Conservation (phyloP, 805 yeast species). For the Zygosaccharomyces kombuchaensis region DNA sequence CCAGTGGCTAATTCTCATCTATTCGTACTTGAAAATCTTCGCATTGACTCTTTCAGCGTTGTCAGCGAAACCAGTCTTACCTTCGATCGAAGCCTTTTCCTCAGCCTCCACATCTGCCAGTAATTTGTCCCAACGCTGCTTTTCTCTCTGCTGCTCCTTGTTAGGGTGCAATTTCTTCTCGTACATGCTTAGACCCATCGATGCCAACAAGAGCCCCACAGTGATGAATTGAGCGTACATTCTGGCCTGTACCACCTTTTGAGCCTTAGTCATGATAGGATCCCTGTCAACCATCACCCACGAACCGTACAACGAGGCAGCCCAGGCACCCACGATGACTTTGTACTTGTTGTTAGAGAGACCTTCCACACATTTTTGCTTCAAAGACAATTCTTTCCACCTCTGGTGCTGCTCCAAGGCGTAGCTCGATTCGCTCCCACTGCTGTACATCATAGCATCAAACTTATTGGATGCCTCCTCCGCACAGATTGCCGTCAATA, state of each 20-base stretch:
- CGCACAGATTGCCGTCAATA: constrained; percentile 57
- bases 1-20: neutral
- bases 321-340: constrained; percentile 72
- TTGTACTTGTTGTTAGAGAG: constrained; percentile 57
- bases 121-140: constrained; percentile 46
- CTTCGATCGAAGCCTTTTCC: constrained; percentile 25
- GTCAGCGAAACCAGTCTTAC: constrained; percentile 23
- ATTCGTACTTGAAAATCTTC: constrained; percentile 31
- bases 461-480: constrained; percentile 67
- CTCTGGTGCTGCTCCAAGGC: constrained; percentile 44
- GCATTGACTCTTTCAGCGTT: constrained; percentile 39
- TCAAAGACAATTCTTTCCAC: constrained; percentile 47
- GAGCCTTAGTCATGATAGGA: constrained; percentile 67
- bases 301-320: constrained; percentile 73
- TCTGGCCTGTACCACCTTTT: constrained; percentile 83
- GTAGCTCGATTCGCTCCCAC: constrained; percentile 38
- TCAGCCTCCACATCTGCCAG: constrained; percentile 42
- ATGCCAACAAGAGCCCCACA: constrained; percentile 62
- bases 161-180: constrained; percentile 53
- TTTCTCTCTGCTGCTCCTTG: constrained; percentile 34
- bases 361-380: constrained; percentile 48
- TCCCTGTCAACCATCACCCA: constrained; percentile 72
- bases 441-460: constrained; percentile 57
- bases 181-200: constrained; percentile 61
- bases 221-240: constrained; percentile 87